phyloP scores from a whole-genome alignment of 2,329 filamentous ascomycete species.

The Pleomassaria siparia region DNA sequence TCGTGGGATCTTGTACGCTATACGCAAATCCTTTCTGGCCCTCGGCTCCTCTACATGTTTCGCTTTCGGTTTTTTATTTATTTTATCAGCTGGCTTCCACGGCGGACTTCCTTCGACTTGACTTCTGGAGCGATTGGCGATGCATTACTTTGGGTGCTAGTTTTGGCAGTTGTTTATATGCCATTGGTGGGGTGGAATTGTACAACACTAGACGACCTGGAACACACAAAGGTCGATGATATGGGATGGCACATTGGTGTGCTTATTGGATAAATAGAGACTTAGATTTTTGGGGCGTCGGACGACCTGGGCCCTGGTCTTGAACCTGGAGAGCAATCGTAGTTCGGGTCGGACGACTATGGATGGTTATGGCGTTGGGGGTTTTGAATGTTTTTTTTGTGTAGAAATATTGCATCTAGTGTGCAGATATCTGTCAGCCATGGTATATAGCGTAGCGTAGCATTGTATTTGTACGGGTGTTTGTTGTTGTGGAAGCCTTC shows the following conservation, averaged over 20 bases:
- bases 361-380: constrained; percentile 3
- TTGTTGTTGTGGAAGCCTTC: background rate
- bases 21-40: no score
- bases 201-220: constrained; percentile 3
- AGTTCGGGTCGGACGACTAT: constrained; percentile 9
- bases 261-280: constrained; percentile 5
- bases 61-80: background rate
- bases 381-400: background rate
- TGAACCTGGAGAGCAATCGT: constrained; percentile 8
- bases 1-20: no score
- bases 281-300: constrained; percentile 1
- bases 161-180: constrained; percentile 3
- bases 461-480: no score
- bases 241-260: constrained; percentile 7
- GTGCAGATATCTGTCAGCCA: background rate
- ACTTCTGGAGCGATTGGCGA: background rate
- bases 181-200: background rate
- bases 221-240: background rate
- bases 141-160: constrained; percentile 5
- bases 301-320: constrained; percentile 3
- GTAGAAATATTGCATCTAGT: background rate
- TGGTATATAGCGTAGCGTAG: no score
- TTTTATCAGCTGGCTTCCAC: background rate
- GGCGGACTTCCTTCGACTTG: background rate
- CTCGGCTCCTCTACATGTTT: background rate